Evolutionary conservation across 805 yeast species (phyloP).

Genomic region (Cyberlindnera lachancei): DNA sequence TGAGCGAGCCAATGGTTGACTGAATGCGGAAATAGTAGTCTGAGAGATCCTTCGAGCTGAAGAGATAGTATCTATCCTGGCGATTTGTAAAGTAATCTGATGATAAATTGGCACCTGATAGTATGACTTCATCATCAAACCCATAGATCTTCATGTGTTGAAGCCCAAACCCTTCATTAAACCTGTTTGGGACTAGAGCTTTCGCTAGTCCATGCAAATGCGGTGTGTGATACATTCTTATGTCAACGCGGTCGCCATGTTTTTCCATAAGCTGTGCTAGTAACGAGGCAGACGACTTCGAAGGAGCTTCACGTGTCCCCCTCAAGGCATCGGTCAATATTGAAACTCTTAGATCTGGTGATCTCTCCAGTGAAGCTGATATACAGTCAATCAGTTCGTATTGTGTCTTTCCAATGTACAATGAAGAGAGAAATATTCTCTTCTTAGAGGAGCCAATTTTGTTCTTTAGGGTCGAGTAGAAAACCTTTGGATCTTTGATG

Average conservation of each 20-base stretch:
- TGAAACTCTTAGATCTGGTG: slow-evolving; percentile 57
- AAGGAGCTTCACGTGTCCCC: slow-evolving; percentile 90
- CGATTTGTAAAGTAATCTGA: slow-evolving; percentile 89
- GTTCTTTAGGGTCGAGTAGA: slow-evolving; percentile 54
- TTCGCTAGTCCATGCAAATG: slow-evolving; percentile 63
- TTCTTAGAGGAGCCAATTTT: slow-evolving; percentile 56
- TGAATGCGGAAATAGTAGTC: slow-evolving; percentile 74
- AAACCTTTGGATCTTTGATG: slow-evolving; percentile 58
- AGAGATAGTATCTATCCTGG: slow-evolving; percentile 85
- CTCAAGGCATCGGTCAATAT: slow-evolving; percentile 82
- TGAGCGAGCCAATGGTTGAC: slow-evolving; percentile 54
- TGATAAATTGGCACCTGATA: slow-evolving; percentile 89
- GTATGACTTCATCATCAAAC: slow-evolving; percentile 79
- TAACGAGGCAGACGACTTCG: slow-evolving; percentile 66
- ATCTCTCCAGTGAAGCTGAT: slow-evolving; percentile 47
- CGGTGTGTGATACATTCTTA: slow-evolving; percentile 88
- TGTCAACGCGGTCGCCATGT: slow-evolving; percentile 64
- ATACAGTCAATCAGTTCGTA: slow-evolving; percentile 63
- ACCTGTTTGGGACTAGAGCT: slow-evolving; percentile 63
- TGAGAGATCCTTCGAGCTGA: slow-evolving; percentile 49
- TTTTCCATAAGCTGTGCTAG: slow-evolving; percentile 58
- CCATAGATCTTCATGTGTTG: slow-evolving; percentile 98
- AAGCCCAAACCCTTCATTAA: slow-evolving; percentile 86
- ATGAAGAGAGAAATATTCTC: slow-evolving; percentile 73
- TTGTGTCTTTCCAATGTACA: slow-evolving; percentile 82